Evolutionary conservation across 2,329 filamentous ascomycete genomes (phyloP).

Genomic region (Thielaviopsis populi): DNA sequence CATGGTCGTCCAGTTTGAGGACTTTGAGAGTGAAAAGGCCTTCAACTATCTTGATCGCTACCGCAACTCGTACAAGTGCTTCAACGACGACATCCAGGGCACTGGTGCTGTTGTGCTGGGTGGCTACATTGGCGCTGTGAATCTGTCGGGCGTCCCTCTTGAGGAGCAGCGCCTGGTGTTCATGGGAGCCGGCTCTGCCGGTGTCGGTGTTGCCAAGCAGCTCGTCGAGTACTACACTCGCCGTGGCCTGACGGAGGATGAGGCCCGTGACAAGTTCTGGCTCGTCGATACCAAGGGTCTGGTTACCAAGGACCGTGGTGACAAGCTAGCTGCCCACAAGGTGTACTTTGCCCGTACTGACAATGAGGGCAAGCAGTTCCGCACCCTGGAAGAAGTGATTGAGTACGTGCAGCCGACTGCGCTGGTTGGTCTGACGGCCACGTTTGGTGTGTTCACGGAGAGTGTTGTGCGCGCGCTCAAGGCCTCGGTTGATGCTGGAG

Average conservation of each 20-base stretch:
- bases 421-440: conserved; percentile 84
- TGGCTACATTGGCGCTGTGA: conserved; percentile 61
- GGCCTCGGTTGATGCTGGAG: conserved; percentile 45
- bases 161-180: conserved; percentile 92
- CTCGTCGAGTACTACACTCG: conserved; percentile 94
- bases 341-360: conserved; percentile 53
- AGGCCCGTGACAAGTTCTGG: conserved; percentile 85
- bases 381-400: conserved; percentile 75
- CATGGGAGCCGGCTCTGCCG: conserved; percentile 87
- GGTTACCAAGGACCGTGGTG: conserved; percentile 81
- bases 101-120: conserved; percentile 89
- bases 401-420: conserved; percentile 92
- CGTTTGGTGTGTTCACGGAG: conserved; percentile 87
- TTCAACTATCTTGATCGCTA: conserved; percentile 90
- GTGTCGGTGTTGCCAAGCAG: conserved; percentile 95
- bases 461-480: conserved; percentile 60
- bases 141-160: conserved; percentile 68
- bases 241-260: conserved; percentile 74
- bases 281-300: conserved; percentile 95
- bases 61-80: conserved; percentile 77
- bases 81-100: conserved; percentile 97
- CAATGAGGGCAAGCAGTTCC: conserved; percentile 54
- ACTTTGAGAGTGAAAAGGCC: conserved; percentile 84
- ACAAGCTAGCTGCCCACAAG: conserved; percentile 84
- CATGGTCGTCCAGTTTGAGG: conserved; percentile 81